A percentile compares a stretch with the other conserved stretches of the same genome.
These are phyloP conservation scores for Ceriops tagal DNA, from an alignment of 345 rosid genomes.

Conservation along the genomic window DNA sequence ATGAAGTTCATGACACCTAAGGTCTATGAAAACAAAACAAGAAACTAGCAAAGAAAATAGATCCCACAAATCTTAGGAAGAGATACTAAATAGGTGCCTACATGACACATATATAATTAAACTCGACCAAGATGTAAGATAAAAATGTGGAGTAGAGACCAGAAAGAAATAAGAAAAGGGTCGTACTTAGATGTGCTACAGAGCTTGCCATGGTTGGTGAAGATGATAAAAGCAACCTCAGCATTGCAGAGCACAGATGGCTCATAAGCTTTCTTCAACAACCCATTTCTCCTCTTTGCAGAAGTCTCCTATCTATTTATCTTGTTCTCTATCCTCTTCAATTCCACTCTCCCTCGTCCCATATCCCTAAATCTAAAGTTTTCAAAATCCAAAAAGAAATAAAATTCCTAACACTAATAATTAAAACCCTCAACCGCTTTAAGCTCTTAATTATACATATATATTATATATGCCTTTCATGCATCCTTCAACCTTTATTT, in stretches of 20 bases:
- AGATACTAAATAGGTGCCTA: neutral
- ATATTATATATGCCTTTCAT: too few species aligned
- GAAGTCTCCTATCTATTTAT: slow-evolving; percentile 97
- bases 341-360: slow-evolving; percentile 98
- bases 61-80: neutral
- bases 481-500: too few species aligned
- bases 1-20: too few species aligned
- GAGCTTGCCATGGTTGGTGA: slow-evolving; percentile 93
- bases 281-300: slow-evolving; percentile 22
- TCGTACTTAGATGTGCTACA: slow-evolving; percentile 74
- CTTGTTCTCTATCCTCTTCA: slow-evolving; percentile 99
- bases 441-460: too few species aligned
- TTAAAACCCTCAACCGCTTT: slow-evolving; percentile 8
- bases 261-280: slow-evolving; percentile 95
- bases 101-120: too few species aligned
- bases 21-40: neutral
- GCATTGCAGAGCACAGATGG: slow-evolving; percentile 89
- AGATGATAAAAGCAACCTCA: slow-evolving; percentile 89
- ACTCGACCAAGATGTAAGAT: neutral
- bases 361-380: slow-evolving; percentile 21
- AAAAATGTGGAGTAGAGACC: neutral
- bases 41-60: neutral
- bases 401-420: neutral
- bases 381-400: neutral
- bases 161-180: neutral